phyloP scores from a whole-genome alignment of 2,329 filamentous ascomycete genomes.

The Paecilomyces sp. region DNA sequence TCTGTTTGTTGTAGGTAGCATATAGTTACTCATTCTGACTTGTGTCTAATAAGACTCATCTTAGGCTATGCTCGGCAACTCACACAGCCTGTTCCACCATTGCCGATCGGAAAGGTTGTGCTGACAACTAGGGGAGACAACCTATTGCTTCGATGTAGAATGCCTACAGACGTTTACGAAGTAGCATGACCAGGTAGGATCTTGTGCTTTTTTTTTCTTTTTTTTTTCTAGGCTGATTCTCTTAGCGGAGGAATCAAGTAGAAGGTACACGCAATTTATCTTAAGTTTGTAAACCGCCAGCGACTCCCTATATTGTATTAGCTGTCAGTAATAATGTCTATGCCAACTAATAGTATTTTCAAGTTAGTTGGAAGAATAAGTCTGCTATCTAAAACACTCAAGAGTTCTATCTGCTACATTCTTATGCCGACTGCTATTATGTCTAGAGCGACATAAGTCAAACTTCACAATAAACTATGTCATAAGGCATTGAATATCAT shows the following conservation, averaged over 20 bases:
- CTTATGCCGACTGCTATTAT: background rate
- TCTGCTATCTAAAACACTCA: background rate
- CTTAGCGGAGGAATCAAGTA: background rate
- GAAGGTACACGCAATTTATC: background rate
- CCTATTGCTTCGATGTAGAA: background rate
- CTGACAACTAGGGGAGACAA: background rate
- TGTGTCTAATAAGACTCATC: background rate
- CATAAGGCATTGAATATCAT: background rate
- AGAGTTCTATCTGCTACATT: background rate
- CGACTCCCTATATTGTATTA: background rate
- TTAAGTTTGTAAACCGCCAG: background rate
- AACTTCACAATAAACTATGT: background rate
- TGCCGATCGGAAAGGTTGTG: background rate
- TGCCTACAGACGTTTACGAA: background rate
- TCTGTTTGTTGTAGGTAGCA: background rate
- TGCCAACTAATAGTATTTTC: background rate
- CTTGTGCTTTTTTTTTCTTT: background rate
- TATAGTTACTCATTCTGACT: background rate
- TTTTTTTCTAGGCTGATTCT: background rate
- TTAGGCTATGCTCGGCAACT: background rate
- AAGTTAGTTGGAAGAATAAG: background rate
- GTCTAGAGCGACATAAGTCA: background rate
- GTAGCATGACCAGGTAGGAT: background rate
- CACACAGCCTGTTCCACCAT: background rate
- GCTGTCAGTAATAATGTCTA: background rate